These are phyloP conservation scores for Linum lewisii DNA, from an alignment of 345 rosid genomes.

Conservation along the genomic window DNA sequence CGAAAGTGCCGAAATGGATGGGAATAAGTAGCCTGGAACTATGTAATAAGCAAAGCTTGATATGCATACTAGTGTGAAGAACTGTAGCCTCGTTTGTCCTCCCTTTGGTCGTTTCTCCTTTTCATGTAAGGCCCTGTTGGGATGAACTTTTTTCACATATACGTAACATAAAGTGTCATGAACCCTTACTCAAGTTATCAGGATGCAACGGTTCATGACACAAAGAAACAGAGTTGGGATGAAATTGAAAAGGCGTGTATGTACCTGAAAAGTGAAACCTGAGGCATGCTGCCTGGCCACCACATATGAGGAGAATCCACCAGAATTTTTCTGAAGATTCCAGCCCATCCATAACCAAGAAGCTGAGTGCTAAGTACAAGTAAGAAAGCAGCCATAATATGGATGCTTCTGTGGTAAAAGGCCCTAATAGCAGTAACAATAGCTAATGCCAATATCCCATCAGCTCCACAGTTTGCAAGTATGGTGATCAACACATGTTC, in stretches of 20 bases:
- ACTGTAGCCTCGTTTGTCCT: slow-evolving; percentile 1
- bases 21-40: slow-evolving; percentile 26
- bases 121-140: slow-evolving; percentile 2
- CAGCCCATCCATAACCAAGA: slow-evolving; percentile 29
- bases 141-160: no score
- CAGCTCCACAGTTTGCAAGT: slow-evolving; percentile 4
- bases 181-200: no score
- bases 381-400: slow-evolving; percentile 30
- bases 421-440: slow-evolving; percentile 32
- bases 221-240: no score
- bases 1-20: slow-evolving; percentile 20
- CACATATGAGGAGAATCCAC: no score
- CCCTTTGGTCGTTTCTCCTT: neutral
- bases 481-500: no score
- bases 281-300: slow-evolving; percentile 34
- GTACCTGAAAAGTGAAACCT: slow-evolving; percentile 78
- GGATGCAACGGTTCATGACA: no score
- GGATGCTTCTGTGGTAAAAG: slow-evolving; percentile 19
- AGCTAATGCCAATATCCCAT: slow-evolving; percentile 15
- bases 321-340: no score
- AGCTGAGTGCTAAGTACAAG: slow-evolving; percentile 68
- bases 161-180: no score
- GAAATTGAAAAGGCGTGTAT: no score
- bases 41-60: slow-evolving; percentile 2
- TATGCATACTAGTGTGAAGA: neutral